Evolutionary conservation across 306 rosid genomes (phyloP).

Genomic region (Fragaria iinumae): DNA sequence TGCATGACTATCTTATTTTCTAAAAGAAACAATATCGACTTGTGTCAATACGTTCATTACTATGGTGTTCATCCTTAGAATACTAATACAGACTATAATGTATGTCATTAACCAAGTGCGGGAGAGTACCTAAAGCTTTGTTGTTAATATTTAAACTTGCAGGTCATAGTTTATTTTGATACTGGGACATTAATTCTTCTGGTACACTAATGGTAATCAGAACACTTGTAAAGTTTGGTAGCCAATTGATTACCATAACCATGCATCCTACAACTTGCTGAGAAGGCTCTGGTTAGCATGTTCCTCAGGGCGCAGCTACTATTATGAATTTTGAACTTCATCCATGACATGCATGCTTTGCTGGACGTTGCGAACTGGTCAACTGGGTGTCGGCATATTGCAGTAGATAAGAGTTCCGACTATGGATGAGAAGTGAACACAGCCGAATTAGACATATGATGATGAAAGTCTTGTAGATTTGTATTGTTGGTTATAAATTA

Average conservation of each 20-base stretch:
- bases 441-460: slow-evolving; percentile 26
- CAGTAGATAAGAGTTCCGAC: slow-evolving; percentile 34
- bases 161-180: slow-evolving; percentile 45
- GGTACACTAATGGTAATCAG: slow-evolving; percentile 46
- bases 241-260: slow-evolving; percentile 34
- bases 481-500: slow-evolving; percentile 42
- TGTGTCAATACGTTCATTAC: background rate
- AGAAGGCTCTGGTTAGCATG: slow-evolving; percentile 41
- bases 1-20: background rate
- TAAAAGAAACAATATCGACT: background rate
- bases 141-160: slow-evolving; percentile 29
- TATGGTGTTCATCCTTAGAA: background rate
- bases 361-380: slow-evolving; percentile 34
- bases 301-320: slow-evolving; percentile 33
- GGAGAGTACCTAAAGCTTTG: slow-evolving; percentile 10
- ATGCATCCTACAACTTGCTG: slow-evolving; percentile 45
- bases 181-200: slow-evolving; percentile 49
- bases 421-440: slow-evolving; percentile 29
- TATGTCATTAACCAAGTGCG: background rate
- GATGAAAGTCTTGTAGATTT: slow-evolving; percentile 66
- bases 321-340: slow-evolving; percentile 52
- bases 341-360: slow-evolving; percentile 45
- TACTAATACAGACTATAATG: background rate
- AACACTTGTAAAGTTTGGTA: slow-evolving; percentile 48
- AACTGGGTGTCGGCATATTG: slow-evolving; percentile 40